Evolutionary conservation across 768 basidiomycete species (phyloP), one percentile per base, ranked within the genome.

Genomic region (Rhodotorula toruloides): DNA sequence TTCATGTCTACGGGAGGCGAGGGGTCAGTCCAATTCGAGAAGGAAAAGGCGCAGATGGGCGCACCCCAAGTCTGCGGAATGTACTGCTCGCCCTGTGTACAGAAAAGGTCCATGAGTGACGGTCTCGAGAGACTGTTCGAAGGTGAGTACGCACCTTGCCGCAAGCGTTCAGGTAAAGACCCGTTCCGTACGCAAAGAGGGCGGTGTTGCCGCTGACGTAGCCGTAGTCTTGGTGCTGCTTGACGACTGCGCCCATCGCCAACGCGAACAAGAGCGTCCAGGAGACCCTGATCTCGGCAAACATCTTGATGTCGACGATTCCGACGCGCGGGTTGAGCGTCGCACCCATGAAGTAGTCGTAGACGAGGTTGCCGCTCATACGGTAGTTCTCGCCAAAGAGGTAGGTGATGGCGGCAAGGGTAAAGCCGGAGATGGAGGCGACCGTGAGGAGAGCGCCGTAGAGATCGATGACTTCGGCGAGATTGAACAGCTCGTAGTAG

Each of bases 161-260:
- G 86, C 91, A 98, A 52, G 93, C 93, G 71, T 99, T 97, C 69
- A 97, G 82, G 78, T 98, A 98, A n/a, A 99, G 81, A 75, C 90
- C 91, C 14, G 92, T 97, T 6, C 92, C 96, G 65, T 94, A 82
- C 68, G 90, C 86, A 90, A 97, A 96, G 78, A 97, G 90, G 0
- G 86, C 87, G 89, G 94, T 91, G 77, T 98, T 98, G 0, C 90
- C 88, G 0, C 93, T 92, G 37, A 97, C 87, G 77, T 91, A 90
- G 32, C 96, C 96, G 70, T 87, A 85, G 32, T 84, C 80, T 73
- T 97, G 91, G 76, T 96, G 94, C 76, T 99, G 96, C 79, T 96
- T 97, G 80, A 89, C 89, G 31, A 86, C 89, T 54, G 91, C 94
- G 32, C 89, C 92, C 42, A 98, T 85, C 8, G 92, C 84, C 71